phyloP scores from a whole-genome alignment of 1,284 basidiomycete genomes.

The Rhodotorula sp. region DNA sequence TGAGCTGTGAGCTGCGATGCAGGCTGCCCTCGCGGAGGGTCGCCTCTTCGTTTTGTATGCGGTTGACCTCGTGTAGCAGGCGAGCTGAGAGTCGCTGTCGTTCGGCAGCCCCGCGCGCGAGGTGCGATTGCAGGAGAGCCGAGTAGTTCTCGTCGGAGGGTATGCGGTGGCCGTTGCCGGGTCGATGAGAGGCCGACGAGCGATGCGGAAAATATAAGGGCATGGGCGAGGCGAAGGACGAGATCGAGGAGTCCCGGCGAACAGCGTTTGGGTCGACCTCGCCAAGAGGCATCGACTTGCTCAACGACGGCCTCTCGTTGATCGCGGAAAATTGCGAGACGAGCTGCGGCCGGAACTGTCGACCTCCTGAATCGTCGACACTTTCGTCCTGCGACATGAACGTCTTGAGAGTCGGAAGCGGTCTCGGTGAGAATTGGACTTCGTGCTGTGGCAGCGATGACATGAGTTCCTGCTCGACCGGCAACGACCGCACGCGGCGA shows the following conservation, averaged over 20 bases:
- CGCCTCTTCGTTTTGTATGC: background rate
- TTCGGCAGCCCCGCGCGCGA: background rate
- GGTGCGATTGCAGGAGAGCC: background rate
- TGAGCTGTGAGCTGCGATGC: background rate
- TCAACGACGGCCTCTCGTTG: background rate
- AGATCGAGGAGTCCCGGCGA: background rate
- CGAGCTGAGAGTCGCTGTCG: background rate
- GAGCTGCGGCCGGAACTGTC: constrained; percentile 14
- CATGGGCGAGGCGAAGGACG: background rate
- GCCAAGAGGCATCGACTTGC: background rate
- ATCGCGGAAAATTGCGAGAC: constrained; percentile 17
- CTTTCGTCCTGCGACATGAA: background rate
- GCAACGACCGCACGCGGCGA: constrained; percentile 21
- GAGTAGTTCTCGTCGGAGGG: no score
- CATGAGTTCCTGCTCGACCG: background rate
- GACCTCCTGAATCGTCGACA: no score
- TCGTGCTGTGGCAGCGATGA: background rate
- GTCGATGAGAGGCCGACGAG: background rate
- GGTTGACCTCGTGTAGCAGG: constrained; percentile 9
- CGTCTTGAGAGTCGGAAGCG: background rate
- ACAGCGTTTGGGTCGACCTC: background rate
- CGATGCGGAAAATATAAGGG: background rate
- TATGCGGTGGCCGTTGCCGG: background rate
- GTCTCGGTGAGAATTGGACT: background rate
- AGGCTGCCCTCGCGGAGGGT: background rate